Percentiles rank a stretch among this genome's conserved stretches.
Evolutionary conservation across 345 rosid genomes (phyloP).

Genomic region (Eucalyptus urophylla): DNA sequence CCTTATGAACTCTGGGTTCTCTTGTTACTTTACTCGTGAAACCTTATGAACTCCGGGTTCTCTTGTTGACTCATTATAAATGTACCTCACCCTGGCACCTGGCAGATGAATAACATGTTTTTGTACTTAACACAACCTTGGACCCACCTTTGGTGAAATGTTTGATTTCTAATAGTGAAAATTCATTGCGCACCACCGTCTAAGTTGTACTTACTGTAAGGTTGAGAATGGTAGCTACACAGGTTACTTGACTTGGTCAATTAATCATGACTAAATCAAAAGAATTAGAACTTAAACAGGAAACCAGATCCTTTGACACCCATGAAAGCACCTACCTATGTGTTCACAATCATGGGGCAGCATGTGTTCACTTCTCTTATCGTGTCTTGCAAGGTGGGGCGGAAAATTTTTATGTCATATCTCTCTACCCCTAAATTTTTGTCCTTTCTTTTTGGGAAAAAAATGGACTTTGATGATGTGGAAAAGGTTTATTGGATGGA

Average conservation of each 20-base stretch:
- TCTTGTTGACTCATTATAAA: not conserved
- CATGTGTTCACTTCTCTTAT: not conserved
- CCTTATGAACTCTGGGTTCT: not conserved
- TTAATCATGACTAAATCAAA: not conserved
- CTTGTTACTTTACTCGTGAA: not conserved
- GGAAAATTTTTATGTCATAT: not conserved
- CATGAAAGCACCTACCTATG: not conserved
- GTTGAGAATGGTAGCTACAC: not conserved
- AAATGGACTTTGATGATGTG: not conserved
- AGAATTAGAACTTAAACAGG: not conserved
- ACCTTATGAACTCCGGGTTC: not conserved
- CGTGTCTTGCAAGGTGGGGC: constrained; percentile 16
- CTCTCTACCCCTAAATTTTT: not conserved
- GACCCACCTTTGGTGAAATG: not conserved
- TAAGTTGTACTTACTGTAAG: not conserved
- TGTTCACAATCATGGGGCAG: not conserved
- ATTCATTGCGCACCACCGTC: not conserved
- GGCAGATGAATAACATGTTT: not conserved
- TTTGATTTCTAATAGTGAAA: not conserved
- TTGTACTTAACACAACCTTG: not conserved
- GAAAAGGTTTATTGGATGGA: not conserved
- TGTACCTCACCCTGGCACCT: not conserved
- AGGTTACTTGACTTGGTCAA: not conserved
- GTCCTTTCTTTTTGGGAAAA: not conserved
- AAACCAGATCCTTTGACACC: not conserved